Percentiles rank a stretch among this genome's conserved stretches.
phyloP scores from a whole-genome alignment of 306 rosid species.

The Pyrus pyrifolia region DNA sequence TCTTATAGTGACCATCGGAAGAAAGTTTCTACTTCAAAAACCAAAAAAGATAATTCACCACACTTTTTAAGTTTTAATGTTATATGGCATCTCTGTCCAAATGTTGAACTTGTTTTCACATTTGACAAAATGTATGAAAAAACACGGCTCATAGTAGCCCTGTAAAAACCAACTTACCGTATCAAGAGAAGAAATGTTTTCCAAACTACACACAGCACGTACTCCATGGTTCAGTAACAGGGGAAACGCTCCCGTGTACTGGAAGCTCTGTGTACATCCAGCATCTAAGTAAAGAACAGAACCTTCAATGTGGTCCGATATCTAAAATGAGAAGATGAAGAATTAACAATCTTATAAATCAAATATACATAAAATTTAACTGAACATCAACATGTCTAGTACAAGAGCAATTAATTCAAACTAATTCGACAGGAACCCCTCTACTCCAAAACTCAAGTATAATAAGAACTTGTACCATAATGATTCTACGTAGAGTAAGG shows the following conservation, averaged over 20 bases:
- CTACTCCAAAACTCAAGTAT: background rate
- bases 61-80: too few relatives aligned
- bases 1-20: background rate
- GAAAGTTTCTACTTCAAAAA: background rate
- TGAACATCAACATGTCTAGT: background rate
- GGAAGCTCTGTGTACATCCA: constrained; percentile 81
- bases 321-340: constrained; percentile 25
- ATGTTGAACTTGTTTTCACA: too few relatives aligned
- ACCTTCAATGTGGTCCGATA: constrained; percentile 71
- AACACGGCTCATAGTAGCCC: background rate
- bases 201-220: constrained; percentile 72
- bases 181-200: constrained; percentile 50
- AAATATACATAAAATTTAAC: background rate
- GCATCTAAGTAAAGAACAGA: constrained; percentile 74
- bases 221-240: constrained; percentile 66
- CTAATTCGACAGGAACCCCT: background rate
- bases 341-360: background rate
- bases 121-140: background rate
- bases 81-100: too few relatives aligned
- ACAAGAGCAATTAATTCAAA: too few relatives aligned
- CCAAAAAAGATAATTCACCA: background rate
- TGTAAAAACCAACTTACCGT: constrained; percentile 30
- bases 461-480: too few relatives aligned
- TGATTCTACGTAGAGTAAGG: background rate
- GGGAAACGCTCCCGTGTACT: constrained; percentile 61